Evolutionary conservation across 2,329 filamentous ascomycete species (phyloP), one percentile per base, ranked within the genome.

Genomic region (Aspergillus novofumigatus): DNA sequence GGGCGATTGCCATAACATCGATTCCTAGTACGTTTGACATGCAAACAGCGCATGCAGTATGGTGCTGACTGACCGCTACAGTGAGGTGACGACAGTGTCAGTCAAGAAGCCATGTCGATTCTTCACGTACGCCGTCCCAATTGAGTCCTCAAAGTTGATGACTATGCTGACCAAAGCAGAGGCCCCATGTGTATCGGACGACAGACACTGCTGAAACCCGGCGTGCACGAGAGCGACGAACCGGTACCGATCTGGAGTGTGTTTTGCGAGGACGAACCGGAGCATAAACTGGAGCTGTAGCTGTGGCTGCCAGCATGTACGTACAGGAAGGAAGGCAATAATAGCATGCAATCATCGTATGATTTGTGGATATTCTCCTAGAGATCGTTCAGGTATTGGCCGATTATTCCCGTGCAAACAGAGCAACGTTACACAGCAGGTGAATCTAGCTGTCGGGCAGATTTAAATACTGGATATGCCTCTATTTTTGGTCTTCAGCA

Each of bases 11-110:
- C 29, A 51, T 11, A 28, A 51, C 8, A 47, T 63, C 4, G 47
- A 58, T 28, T 51, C 53, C 20, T 51, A 60, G 59, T 63, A 53
- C 7, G 61, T 53, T 6, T 3, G n/a, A 23, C 17, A 3, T 26
- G 11, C 9, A 23, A 10, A 10, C 3, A 17, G n/a, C 21, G 10
- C 11, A 17, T 35, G 11, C 4, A 8, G 2, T 6, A 28, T 20
- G 28, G 1, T 11, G 20, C 25, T 50, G 35, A 50, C 28, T 21
- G 35, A 23, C 1, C 2, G 10, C 20, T 47, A 4, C 25, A 57
- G 55, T 17, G 51, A 53, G 14, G 32, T 52, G 6, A 28, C 23
- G 10, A 25, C 51, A 1, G 51, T 57, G 3, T 52, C n/a, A 8
- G 17, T 45, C n/a, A 51, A 51, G 23, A 32, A 35, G 49, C 49